Evolutionary conservation across 2,329 filamentous ascomycete genomes (phyloP).

Genomic region (Atkinsonella texensis): DNA sequence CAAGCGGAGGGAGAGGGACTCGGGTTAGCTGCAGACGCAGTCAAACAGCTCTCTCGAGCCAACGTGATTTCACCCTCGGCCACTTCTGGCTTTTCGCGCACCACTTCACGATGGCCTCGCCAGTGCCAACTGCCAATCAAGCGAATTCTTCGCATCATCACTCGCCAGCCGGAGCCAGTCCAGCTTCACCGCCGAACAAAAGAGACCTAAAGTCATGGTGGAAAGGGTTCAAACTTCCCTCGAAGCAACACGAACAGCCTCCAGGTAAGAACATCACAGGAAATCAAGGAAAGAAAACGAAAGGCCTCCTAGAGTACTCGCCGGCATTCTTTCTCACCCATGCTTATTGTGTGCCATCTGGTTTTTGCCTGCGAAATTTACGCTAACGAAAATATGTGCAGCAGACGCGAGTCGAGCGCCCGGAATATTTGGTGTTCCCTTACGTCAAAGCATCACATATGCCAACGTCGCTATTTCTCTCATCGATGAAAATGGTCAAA

Average conservation of each 20-base stretch:
- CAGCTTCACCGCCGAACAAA: conserved; percentile 65
- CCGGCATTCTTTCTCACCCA: no score
- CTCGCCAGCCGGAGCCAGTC: conserved; percentile 22
- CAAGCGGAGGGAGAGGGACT: conserved; percentile 3
- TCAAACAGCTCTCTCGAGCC: background rate
- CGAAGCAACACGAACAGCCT: conserved; percentile 39
- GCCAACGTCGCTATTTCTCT: conserved; percentile 97
- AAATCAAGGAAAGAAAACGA: no score
- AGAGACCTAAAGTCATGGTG: conserved; percentile 92
- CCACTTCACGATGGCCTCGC: conserved; percentile 23
- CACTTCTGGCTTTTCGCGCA: background rate
- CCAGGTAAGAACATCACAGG: conserved; percentile 30
- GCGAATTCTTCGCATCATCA: conserved; percentile 18
- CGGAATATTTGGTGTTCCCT: conserved; percentile 88
- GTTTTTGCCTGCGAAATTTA: no score
- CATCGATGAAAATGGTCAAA: conserved; percentile 81
- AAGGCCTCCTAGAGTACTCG: no score
- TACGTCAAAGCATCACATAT: conserved; percentile 91
- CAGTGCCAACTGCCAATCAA: conserved; percentile 21
- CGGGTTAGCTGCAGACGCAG: conserved; percentile 1
- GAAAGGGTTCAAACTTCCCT: conserved; percentile 77
- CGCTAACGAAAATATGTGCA: background rate
- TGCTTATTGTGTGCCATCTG: no score
- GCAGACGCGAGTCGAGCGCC: conserved; percentile 37
- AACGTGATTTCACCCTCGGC: background rate